Evolutionary conservation across 345 rosid genomes (phyloP).

Genomic region (Noccaea bulbosa): DNA sequence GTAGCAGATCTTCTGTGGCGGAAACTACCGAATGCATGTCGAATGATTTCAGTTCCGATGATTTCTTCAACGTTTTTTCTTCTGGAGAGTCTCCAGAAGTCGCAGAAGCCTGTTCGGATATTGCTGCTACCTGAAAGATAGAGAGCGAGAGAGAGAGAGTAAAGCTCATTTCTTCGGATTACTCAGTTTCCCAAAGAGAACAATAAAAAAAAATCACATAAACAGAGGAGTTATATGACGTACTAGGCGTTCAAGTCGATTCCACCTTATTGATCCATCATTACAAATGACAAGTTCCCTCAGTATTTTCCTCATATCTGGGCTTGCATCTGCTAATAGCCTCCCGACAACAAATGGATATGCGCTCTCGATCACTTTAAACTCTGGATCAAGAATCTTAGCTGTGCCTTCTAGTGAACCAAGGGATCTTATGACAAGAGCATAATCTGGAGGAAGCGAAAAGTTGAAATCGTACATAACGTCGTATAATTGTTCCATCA

Average conservation of each 20-base stretch:
- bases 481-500: slow-evolving; percentile 83
- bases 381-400: slow-evolving; percentile 86
- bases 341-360: slow-evolving; percentile 90
- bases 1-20: slow-evolving; percentile 88
- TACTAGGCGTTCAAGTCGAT: slow-evolving; percentile 90
- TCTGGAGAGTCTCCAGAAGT: slow-evolving; percentile 49
- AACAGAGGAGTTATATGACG: slow-evolving; percentile 21
- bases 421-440: slow-evolving; percentile 88
- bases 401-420: slow-evolving; percentile 98
- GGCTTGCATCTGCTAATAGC: slow-evolving; percentile 85
- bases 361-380: slow-evolving; percentile 88
- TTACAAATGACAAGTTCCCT: slow-evolving; percentile 84
- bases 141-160: neutral
- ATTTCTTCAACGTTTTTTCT: slow-evolving; percentile 42
- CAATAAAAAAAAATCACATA: neutral
- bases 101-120: slow-evolving; percentile 80
- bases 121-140: slow-evolving; percentile 70
- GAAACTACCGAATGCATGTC: slow-evolving; percentile 85
- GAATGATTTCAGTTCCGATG: slow-evolving; percentile 74
- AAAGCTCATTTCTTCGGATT: neutral
- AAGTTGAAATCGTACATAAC: slow-evolving; percentile 90
- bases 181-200: neutral
- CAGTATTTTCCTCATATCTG: slow-evolving; percentile 91
- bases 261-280: slow-evolving; percentile 95
- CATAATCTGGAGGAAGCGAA: slow-evolving; percentile 94